Evolutionary conservation across 1,284 basidiomycete genomes (phyloP), one percentile per base, ranked within the genome.

Genomic region (Vanrija sp.): DNA sequence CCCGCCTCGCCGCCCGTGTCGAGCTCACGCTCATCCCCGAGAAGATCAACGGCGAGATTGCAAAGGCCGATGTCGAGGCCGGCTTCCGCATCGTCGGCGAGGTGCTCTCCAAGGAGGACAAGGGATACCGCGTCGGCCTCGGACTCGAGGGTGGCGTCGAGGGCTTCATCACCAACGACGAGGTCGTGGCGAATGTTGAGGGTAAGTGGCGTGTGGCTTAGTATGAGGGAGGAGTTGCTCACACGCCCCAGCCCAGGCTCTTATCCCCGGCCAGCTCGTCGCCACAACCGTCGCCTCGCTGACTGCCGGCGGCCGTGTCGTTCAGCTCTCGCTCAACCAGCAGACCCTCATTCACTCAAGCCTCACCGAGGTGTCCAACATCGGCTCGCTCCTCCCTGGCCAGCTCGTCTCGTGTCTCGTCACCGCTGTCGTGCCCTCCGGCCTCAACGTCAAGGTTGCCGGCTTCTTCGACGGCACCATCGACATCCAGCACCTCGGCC

Each of bases 381-480:
- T 89, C 55, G 82, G 83, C 14, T 93, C 91, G 4, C 75, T 98
- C 44, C 81, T 98, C 41, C 95, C 96, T 4, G 93, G 94, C 8
- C 80, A 83, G 23, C 81, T 94, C 12, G 89, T 95, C n/a, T 85
- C 87, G 69, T 85, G 83, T 16, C 80, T 97, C 27, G 81, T 98
- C 54, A 97, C 92, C 3, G 84, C 85, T 8, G 81, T 88, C n/a
- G 79, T 85, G 37, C 80, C 86, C 16, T 81, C 80, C 19, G 96
- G 97, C 22, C 78, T 98, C 48, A 89, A 89, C 67, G 79, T 98
- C 45, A 93, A 95, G 76, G 81, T 98, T 19, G 82, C 94, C 27
- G 95, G 94, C 2, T 95, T 90, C 76, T 98, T 94, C 73, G 87
- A 92, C 47, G 95, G 91, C 25, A 95, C 92, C 0, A 82, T 93